Percentiles rank a stretch among this genome's conserved stretches.
Evolutionary conservation across 2,329 filamentous ascomycete genomes (phyloP).

Genomic region (Aspergillus sp.): DNA sequence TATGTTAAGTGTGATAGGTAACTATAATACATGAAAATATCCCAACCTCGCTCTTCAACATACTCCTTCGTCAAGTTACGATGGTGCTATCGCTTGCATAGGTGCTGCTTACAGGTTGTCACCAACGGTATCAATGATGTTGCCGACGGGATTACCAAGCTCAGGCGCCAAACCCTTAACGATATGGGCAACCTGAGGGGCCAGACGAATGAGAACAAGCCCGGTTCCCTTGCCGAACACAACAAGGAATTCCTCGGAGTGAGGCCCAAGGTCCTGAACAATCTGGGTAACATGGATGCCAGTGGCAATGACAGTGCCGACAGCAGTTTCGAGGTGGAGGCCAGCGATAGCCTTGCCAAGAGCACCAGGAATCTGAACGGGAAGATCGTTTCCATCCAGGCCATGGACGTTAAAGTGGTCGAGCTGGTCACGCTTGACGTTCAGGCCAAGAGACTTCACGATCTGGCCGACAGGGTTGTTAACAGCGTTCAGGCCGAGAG

Average conservation of each 20-base stretch:
- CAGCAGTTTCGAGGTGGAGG: neutral
- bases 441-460: conserved; percentile 20
- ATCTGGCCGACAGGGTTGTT: conserved; percentile 27
- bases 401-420: neutral
- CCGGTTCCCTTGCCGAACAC: neutral
- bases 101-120: conserved; percentile 1
- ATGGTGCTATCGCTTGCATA: neutral
- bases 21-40: conserved; percentile 12
- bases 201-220: neutral
- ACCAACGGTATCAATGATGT: neutral
- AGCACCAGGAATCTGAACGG: neutral
- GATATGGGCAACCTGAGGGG: neutral
- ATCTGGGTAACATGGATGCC: neutral
- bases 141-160: neutral
- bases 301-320: conserved; percentile 6
- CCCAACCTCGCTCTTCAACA: neutral
- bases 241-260: neutral
- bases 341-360: neutral
- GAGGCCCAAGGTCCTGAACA: neutral
- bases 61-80: neutral
- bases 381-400: neutral
- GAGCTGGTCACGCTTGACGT: conserved; percentile 12
- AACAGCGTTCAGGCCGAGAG: conserved; percentile 22
- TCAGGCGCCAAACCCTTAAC: neutral
- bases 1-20: conserved; percentile 5